Conservation (phyloP, 331 rosid species). For the Quercus tomentella region DNA sequence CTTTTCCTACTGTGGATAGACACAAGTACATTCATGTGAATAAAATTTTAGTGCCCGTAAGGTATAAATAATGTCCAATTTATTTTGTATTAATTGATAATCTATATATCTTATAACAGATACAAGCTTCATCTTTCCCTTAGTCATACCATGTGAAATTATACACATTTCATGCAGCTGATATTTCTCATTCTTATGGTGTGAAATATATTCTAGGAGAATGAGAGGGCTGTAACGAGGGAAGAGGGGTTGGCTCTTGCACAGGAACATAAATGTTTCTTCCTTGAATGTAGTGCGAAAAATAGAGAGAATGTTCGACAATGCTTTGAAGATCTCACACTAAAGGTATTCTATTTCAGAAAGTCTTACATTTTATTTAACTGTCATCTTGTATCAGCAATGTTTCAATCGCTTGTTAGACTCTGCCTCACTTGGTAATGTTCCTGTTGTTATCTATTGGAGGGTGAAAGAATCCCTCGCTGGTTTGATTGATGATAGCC, state of each 20-base stretch:
- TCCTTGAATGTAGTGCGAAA: constrained; percentile 87
- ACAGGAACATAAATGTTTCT: constrained; percentile 58
- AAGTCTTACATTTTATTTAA: neutral
- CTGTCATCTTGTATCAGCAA: neutral
- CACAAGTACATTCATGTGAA: neutral
- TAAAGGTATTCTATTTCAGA: constrained; percentile 50
- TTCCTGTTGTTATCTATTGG: neutral
- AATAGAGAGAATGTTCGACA: constrained; percentile 77
- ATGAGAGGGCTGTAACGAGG: constrained; percentile 67
- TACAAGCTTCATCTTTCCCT: neutral
- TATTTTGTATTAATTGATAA: neutral
- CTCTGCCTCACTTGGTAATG: neutral
- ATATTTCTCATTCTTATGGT: neutral
- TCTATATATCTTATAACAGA: too few relatives aligned
- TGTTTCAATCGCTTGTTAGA: neutral
- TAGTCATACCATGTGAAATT: neutral
- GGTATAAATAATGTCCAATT: neutral
- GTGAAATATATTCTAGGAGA: constrained; percentile 43
- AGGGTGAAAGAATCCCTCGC: neutral
- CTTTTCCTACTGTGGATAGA: neutral
- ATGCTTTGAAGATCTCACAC: constrained; percentile 66
- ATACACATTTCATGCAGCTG: neutral
- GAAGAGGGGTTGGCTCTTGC: constrained; percentile 95
- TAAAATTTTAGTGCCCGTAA: neutral
- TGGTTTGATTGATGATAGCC: neutral